These are phyloP conservation scores for Oleoguttula mirabilis DNA, from an alignment of 495 filamentous ascomycete species.

Conservation along the genomic window DNA sequence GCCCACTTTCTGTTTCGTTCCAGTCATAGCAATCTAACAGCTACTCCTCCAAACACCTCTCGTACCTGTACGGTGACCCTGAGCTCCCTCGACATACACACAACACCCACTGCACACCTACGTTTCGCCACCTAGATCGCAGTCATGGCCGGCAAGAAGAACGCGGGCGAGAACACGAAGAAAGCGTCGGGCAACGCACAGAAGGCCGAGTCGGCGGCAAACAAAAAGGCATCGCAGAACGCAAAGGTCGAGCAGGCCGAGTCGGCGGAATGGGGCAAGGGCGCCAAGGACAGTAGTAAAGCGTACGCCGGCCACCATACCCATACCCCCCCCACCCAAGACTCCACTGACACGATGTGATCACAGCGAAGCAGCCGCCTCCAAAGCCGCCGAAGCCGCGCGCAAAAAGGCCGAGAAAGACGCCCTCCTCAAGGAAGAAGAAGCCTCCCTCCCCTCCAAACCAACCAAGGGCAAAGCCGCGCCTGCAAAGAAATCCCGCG, in stretches of 20 bases:
- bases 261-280: slow-evolving; percentile 70
- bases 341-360: slow-evolving; percentile 10
- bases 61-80: too few species aligned
- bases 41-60: too few species aligned
- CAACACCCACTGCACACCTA: too few species aligned
- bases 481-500: slow-evolving; percentile 53
- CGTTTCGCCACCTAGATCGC: too few species aligned
- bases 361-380: slow-evolving; percentile 76
- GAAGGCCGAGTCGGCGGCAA: slow-evolving; percentile 77
- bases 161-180: slow-evolving; percentile 62
- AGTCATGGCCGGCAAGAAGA: slow-evolving; percentile 36
- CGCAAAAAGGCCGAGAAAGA: slow-evolving; percentile 83
- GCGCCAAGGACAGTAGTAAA: slow-evolving; percentile 69
- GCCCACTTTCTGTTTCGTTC: too few species aligned
- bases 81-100: too few species aligned
- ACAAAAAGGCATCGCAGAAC: slow-evolving; percentile 60
- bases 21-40: too few species aligned
- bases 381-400: slow-evolving; percentile 74
- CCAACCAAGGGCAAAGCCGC: slow-evolving; percentile 46
- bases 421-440: slow-evolving; percentile 72
- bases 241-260: slow-evolving; percentile 57
- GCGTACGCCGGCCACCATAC: slow-evolving; percentile 45
- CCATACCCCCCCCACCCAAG: background rate
- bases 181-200: slow-evolving; percentile 82
- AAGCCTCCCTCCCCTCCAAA: slow-evolving; percentile 47